These are phyloP conservation scores for Pistacia integerrima DNA, from an alignment of 345 rosid species.

Conservation along the genomic window DNA sequence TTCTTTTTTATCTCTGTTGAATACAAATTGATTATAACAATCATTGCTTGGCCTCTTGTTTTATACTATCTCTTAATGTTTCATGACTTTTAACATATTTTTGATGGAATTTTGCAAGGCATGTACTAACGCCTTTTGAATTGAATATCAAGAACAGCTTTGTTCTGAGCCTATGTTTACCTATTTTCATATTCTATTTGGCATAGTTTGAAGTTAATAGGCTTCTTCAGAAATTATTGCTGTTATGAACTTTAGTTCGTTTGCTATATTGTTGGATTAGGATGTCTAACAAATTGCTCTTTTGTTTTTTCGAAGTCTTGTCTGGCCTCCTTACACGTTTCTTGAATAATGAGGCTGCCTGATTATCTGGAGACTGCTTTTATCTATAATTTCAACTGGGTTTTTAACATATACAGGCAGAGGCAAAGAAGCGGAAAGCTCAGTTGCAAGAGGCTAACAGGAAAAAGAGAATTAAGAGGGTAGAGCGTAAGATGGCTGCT, in stretches of 20 bases:
- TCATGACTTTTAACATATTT: not conserved
- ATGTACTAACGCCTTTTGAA: not conserved
- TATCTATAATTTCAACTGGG: not conserved
- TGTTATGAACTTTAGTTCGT: not conserved
- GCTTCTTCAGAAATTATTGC: not conserved
- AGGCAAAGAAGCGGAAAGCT: conserved; percentile 89
- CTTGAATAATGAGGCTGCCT: not conserved
- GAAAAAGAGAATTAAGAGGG: conserved; percentile 61
- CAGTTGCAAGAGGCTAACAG: conserved; percentile 77
- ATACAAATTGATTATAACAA: not conserved
- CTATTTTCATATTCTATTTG: not conserved
- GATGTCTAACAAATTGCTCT: not conserved
- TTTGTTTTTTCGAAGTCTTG: not conserved
- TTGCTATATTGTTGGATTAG: not conserved
- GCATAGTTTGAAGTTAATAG: not conserved
- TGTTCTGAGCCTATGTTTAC: conserved; percentile 1
- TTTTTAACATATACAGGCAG: conserved; percentile 57
- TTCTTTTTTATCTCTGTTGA: not conserved
- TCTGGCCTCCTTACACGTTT: not conserved
- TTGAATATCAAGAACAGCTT: not conserved
- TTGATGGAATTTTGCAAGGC: not conserved
- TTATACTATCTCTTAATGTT: not conserved
- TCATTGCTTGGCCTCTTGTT: not conserved
- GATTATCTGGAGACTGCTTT: not conserved
- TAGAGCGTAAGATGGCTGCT: conserved; percentile 82